Base-by-base conservation (phyloP, 176 grass and related monocot species). In the Paspalum notatum region DNA sequence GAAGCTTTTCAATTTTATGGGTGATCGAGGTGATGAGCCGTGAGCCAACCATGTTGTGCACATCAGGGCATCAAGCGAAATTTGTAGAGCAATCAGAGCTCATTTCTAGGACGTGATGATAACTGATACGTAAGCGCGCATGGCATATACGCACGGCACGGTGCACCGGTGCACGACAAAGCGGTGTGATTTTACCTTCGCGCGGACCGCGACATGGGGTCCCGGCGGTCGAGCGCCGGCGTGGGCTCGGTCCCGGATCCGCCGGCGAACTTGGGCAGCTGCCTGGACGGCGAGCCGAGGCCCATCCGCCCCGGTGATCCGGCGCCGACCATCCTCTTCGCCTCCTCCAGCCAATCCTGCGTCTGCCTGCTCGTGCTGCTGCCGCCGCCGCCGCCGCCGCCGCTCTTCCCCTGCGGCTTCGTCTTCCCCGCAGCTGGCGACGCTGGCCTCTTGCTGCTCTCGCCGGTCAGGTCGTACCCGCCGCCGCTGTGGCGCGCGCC, bases 281-380 rank as follows among this genome's bases (percentile, higher is more conserved):
- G 56, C 53, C 88, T 90, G 16, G 82, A 64, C 22, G 85, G 91
- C 22, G 85, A 94, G 18, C 82, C 85, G 39, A 71, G 15, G 49
- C 60, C 24, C 71, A 39, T 80, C 70, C 85, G 71, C 4, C 82
- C 50, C 8, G 88, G 85, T 58, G 88, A 93, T 15, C 88, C 85
- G 1, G 77, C 1, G 4, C 71, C 83, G 27, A 86, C 88, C 82
- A 88, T 88, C 88, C 81, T 83, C 75, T 64, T 90, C 10, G 83
- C 91, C 61, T 91, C 91, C 64, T 91, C 88, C n/a, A 91, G 58
- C 88, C 88, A 94, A 22, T 94, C 88, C 83, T 84, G 74, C 43
- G 88, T 94, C 22, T 91, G 70, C 60, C 58, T 87, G 64, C 91
- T 76, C 26, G 91, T 53, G 74, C 65, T 82, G 49, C 52, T 9